phyloP scores from a whole-genome alignment of 345 rosid species.

The Syzygium aromaticum region DNA sequence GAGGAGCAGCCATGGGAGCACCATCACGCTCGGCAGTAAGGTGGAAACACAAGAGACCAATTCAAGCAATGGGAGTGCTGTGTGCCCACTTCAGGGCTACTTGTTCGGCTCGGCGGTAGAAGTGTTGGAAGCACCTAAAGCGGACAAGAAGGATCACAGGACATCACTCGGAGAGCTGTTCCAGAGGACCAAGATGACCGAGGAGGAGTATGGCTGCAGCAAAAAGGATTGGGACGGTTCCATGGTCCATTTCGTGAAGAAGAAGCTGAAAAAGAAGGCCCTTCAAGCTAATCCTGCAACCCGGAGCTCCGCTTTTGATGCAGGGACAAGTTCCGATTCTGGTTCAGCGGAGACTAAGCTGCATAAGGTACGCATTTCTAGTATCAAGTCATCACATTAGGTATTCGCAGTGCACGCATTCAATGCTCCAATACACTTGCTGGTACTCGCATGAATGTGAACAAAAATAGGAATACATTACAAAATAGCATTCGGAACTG shows the following conservation, averaged over 20 bases:
- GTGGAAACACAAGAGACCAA: constrained; percentile 42
- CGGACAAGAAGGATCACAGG: constrained; percentile 59
- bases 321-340: constrained; percentile 28
- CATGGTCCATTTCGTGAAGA: constrained; percentile 29
- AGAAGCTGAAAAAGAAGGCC: constrained; percentile 47
- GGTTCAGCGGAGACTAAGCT: constrained; percentile 57
- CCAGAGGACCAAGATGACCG: constrained; percentile 51
- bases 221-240: constrained; percentile 60
- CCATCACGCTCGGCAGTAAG: constrained; percentile 63
- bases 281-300: constrained; percentile 24
- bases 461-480: neutral
- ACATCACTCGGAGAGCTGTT: constrained; percentile 76
- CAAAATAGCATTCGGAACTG: neutral
- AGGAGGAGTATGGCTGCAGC: constrained; percentile 34
- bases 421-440: neutral
- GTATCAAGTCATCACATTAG: no score
- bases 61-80: constrained; percentile 32
- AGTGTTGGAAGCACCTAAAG: constrained; percentile 41
- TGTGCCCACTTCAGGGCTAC: constrained; percentile 71
- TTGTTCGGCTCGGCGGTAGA: constrained; percentile 66
- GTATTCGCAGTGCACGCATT: neutral
- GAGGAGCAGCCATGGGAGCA: constrained; percentile 74
- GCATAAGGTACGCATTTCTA: constrained; percentile 38
- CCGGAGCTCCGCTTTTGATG: constrained; percentile 29
- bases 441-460: neutral